Percentiles rank a stretch among this genome's conserved stretches.
phyloP scores from a whole-genome alignment of 2,329 filamentous ascomycete genomes.

The Xylaria sp. region DNA sequence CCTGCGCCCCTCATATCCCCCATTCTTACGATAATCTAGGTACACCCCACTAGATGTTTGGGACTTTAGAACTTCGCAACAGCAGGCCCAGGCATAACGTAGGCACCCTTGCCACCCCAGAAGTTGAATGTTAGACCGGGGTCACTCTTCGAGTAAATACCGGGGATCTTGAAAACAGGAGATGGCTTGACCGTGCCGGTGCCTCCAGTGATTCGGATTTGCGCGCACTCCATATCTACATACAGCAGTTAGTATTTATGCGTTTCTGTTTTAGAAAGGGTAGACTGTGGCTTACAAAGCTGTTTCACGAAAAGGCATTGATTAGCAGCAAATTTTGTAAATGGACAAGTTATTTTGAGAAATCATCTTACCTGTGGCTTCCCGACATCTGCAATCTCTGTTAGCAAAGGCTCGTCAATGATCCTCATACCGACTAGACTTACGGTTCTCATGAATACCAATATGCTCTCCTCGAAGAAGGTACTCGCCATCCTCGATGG shows the following conservation, averaged over 20 bases:
- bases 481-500: slow-evolving; percentile 50
- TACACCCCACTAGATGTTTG: not conserved
- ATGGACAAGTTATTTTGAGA: not conserved
- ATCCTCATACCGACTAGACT: slow-evolving; percentile 3
- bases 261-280: not conserved
- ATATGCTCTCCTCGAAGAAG: slow-evolving; percentile 54
- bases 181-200: slow-evolving; percentile 31
- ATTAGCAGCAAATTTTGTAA: not conserved
- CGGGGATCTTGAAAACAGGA: slow-evolving; percentile 47
- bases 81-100: slow-evolving; percentile 37
- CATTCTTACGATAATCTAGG: not conserved
- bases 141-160: slow-evolving; percentile 42
- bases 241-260: not conserved
- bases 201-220: slow-evolving; percentile 33
- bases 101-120: slow-evolving; percentile 33
- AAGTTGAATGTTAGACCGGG: slow-evolving; percentile 36
- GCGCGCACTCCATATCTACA: slow-evolving; percentile 36
- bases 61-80: slow-evolving; percentile 20
- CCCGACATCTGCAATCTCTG: slow-evolving; percentile 34
- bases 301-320: not conserved
- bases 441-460: slow-evolving; percentile 48
- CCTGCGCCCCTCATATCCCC: not conserved
- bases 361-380: slow-evolving; percentile 37
- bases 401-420: slow-evolving; percentile 14
- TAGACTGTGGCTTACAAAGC: slow-evolving; percentile 15